A percentile compares a stretch with the other conserved stretches of the same genome.
Conservation (phyloP, 306 rosid species). For the Echinosophora koreensis region DNA sequence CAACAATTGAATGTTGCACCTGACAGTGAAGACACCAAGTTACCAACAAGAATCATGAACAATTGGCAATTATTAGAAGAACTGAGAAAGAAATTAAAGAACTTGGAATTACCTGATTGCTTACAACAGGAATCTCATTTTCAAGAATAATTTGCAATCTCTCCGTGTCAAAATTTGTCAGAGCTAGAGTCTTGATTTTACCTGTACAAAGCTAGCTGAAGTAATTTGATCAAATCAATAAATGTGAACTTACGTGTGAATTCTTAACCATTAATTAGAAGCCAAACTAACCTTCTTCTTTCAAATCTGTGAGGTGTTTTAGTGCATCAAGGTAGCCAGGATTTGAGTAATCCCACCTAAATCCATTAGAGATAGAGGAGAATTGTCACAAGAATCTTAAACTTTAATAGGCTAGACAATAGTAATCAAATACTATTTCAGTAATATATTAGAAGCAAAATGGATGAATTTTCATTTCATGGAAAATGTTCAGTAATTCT, state of each 20-base stretch:
- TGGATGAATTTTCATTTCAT: slow-evolving; percentile 36
- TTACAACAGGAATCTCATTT: slow-evolving; percentile 90
- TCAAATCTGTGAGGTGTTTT: slow-evolving; percentile 92
- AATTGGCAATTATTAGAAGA: slow-evolving; percentile 16
- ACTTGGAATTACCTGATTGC: slow-evolving; percentile 81
- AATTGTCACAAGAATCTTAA: slow-evolving; percentile 25
- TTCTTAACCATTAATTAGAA: slow-evolving; percentile 3
- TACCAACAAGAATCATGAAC: not conserved
- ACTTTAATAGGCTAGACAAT: not conserved
- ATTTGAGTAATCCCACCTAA: slow-evolving; percentile 97
- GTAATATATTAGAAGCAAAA: slow-evolving; percentile 17
- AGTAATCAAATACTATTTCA: slow-evolving; percentile 24
- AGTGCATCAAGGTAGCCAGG: slow-evolving; percentile 92
- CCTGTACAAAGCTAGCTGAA: slow-evolving; percentile 63
- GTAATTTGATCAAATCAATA: slow-evolving; percentile 51
- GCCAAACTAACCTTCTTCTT: slow-evolving; percentile 73
- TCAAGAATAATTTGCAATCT: slow-evolving; percentile 88
- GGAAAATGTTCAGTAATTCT: slow-evolving; percentile 18
- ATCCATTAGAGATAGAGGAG: slow-evolving; percentile 46
- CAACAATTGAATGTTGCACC: slow-evolving; percentile 96
- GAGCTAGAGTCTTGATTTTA: slow-evolving; percentile 86
- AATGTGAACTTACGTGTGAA: slow-evolving; percentile 31
- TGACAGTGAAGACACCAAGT: slow-evolving; percentile 44
- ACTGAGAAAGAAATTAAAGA: slow-evolving; percentile 8
- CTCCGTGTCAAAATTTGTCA: slow-evolving; percentile 93